These are phyloP conservation scores for Pogostemon cablin DNA, from an alignment of 257 asterid species.

Conservation along the genomic window DNA sequence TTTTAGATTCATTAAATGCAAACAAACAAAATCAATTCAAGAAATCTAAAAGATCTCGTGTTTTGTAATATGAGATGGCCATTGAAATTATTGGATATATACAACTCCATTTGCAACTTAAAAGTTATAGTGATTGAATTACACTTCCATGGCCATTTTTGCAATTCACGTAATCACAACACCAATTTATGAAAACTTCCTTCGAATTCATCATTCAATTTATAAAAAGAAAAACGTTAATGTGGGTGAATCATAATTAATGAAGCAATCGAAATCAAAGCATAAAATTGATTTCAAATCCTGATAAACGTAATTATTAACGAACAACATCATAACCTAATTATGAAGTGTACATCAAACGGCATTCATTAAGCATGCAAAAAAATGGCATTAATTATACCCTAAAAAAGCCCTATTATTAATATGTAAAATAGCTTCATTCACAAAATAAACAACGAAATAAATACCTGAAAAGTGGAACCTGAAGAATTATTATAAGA, in stretches of 20 bases:
- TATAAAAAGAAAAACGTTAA: not conserved
- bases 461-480: slow-evolving; percentile 71
- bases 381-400: not conserved
- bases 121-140: too few relatives aligned
- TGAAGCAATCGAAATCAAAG: not conserved
- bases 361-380: slow-evolving; percentile 1
- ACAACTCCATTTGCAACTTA: too few relatives aligned
- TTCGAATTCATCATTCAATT: too few relatives aligned
- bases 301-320: not conserved
- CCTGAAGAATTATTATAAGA: slow-evolving; percentile 52
- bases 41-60: too few relatives aligned
- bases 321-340: not conserved
- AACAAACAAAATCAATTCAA: not conserved
- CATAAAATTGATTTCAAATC: not conserved
- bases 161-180: not conserved
- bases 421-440: slow-evolving; percentile 32
- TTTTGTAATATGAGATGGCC: too few relatives aligned
- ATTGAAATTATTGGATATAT: too few relatives aligned
- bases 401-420: not conserved
- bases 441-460: not conserved
- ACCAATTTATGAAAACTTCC: not conserved
- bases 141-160: too few relatives aligned
- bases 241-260: slow-evolving; percentile 28
- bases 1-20: too few relatives aligned
- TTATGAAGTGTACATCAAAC: not conserved